Conservation (phyloP, 83 land plant species). For the Thuja plicata region DNA sequence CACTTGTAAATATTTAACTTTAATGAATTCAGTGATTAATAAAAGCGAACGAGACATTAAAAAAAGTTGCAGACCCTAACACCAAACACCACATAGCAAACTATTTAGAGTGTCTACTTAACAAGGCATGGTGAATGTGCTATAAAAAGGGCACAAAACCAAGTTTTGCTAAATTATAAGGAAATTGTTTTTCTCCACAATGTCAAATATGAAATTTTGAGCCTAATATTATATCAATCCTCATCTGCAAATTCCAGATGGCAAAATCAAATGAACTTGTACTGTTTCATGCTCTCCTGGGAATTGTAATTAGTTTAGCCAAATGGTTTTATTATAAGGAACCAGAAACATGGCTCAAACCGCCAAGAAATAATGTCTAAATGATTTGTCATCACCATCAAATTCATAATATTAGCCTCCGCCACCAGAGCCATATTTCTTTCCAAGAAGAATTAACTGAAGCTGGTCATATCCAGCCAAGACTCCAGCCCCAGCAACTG, state of each 20-base stretch:
- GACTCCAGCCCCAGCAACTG: slow-evolving; percentile 61
- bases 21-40: too few species aligned
- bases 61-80: background rate
- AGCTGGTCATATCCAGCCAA: slow-evolving; percentile 53
- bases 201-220: background rate
- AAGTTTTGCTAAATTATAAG: background rate
- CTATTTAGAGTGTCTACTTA: background rate
- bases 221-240: background rate
- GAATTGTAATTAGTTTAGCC: background rate
- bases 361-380: background rate
- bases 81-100: background rate
- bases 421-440: slow-evolving; percentile 57
- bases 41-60: background rate
- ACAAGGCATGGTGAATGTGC: background rate
- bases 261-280: background rate
- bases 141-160: background rate
- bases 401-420: slow-evolving; percentile 25
- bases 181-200: background rate
- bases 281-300: background rate
- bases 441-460: slow-evolving; percentile 47
- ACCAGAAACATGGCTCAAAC: background rate
- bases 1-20: too few species aligned
- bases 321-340: background rate
- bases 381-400: background rate
- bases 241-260: background rate